phyloP scores from a whole-genome alignment of 352 stramenopile genomes.

The Globisporangium splendens region DNA sequence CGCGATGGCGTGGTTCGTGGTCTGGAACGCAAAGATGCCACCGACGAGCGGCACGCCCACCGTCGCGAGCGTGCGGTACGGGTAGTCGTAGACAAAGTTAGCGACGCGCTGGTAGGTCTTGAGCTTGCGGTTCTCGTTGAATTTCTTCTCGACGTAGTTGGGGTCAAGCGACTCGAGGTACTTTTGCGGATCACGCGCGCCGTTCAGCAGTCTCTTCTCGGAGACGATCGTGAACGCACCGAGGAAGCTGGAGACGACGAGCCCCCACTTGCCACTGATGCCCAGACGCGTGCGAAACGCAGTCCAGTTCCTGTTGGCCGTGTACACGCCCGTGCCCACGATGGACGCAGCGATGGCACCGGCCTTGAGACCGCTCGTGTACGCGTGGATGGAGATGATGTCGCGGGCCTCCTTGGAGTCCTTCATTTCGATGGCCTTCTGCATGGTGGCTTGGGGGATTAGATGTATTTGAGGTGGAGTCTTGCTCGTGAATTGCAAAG shows the following conservation, averaged over 20 bases:
- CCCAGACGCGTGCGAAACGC: slow-evolving; percentile 68
- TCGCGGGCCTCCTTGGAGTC: slow-evolving; percentile 31
- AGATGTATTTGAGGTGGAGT: no score
- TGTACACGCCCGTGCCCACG: slow-evolving; percentile 19
- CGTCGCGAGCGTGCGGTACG: slow-evolving; percentile 54
- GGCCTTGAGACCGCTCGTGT: slow-evolving; percentile 50
- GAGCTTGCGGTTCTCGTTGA: slow-evolving; percentile 30
- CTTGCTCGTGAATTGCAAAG: no score
- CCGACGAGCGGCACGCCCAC: slow-evolving; percentile 63
- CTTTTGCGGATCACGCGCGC: slow-evolving; percentile 63
- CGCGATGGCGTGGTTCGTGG: slow-evolving; percentile 63
- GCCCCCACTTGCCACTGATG: slow-evolving; percentile 69
- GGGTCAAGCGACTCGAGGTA: slow-evolving; percentile 62
- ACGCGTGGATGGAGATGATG: slow-evolving; percentile 68
- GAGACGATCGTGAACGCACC: slow-evolving; percentile 63
- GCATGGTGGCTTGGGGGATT: no score
- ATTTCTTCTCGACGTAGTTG: slow-evolving; percentile 33
- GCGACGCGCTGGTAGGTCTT: slow-evolving; percentile 55
- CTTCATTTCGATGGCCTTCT: no score
- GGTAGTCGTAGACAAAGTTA: slow-evolving; percentile 82
- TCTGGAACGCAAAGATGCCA: slow-evolving; percentile 68
- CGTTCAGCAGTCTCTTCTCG: slow-evolving; percentile 55
- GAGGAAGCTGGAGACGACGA: slow-evolving; percentile 58
- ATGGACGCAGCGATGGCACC: slow-evolving; percentile 26
- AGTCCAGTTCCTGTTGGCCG: slow-evolving; percentile 55